phyloP scores from a whole-genome alignment of 768 basidiomycete species.

The Tulasnella sp. region DNA sequence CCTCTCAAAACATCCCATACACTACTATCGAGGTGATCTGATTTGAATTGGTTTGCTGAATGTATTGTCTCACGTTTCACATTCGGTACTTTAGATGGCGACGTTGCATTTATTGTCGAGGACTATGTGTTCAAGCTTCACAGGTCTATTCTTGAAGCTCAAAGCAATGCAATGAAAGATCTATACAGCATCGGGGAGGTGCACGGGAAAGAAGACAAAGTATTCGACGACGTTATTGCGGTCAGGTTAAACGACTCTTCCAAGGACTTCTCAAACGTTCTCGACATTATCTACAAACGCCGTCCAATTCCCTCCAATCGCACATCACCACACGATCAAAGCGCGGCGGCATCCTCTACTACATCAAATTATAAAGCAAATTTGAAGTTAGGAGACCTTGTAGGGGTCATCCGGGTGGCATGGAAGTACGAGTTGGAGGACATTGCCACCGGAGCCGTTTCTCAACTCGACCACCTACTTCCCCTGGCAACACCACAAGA shows the following conservation, averaged over 20 bases:
- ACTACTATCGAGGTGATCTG: not conserved
- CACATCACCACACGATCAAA: not conserved
- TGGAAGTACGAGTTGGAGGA: conserved; percentile 4
- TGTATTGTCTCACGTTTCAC: not conserved
- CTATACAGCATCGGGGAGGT: not conserved
- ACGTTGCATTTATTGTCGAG: conserved; percentile 3
- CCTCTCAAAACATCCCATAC: not conserved
- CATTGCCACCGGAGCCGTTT: not conserved
- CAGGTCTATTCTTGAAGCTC: not conserved
- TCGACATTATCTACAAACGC: not conserved
- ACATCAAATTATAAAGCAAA: not conserved
- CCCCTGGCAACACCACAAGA: not conserved
- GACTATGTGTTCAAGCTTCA: not conserved
- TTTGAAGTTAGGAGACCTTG: not conserved
- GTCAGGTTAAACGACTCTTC: not conserved
- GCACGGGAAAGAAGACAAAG: not conserved
- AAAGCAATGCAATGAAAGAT: not conserved
- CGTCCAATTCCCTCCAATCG: not conserved
- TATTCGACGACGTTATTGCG: not conserved
- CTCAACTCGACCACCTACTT: not conserved
- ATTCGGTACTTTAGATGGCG: not conserved
- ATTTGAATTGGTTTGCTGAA: not conserved
- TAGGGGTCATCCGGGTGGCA: not conserved
- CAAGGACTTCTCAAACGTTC: not conserved
- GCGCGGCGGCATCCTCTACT: not conserved